Evolutionary conservation across 257 asterid species (phyloP).

Genomic region (Vinca minor): DNA sequence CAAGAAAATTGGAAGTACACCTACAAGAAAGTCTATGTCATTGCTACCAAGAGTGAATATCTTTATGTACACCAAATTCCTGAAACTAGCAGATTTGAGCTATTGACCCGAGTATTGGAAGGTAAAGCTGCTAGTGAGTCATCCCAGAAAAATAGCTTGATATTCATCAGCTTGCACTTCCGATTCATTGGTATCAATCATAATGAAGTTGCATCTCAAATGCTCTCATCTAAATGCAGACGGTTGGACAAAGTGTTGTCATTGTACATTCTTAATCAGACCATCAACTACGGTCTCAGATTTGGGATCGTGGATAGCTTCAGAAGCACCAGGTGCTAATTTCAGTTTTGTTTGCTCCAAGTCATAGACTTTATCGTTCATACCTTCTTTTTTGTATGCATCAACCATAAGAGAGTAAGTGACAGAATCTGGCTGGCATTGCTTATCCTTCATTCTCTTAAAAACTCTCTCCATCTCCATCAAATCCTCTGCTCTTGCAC

Average conservation of each 20-base stretch:
- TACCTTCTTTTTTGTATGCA: slow-evolving; percentile 73
- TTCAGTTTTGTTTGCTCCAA: slow-evolving; percentile 57
- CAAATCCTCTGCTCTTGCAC: slow-evolving; percentile 73
- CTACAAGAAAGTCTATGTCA: neutral
- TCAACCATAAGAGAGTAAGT: slow-evolving; percentile 71
- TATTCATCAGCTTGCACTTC: neutral
- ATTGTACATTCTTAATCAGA: neutral
- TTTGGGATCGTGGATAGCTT: slow-evolving; percentile 12
- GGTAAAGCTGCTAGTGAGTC: slow-evolving; percentile 1
- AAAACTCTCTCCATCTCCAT: slow-evolving; percentile 92
- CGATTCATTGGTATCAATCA: neutral
- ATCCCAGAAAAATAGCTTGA: slow-evolving; percentile 4
- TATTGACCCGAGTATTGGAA: neutral
- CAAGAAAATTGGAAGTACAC: neutral
- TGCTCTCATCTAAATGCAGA: neutral
- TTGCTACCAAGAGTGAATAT: neutral
- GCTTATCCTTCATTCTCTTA: slow-evolving; percentile 70
- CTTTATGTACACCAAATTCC: neutral
- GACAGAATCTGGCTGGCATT: slow-evolving; percentile 53
- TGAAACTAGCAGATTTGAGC: neutral
- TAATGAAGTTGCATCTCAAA: slow-evolving; percentile 1
- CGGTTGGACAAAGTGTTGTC: neutral
- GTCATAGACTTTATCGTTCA: slow-evolving; percentile 66
- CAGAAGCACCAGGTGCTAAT: slow-evolving; percentile 16
- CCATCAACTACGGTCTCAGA: neutral